Base-by-base conservation (phyloP, 345 rosid genomes). In the Gossypium thurberi region DNA sequence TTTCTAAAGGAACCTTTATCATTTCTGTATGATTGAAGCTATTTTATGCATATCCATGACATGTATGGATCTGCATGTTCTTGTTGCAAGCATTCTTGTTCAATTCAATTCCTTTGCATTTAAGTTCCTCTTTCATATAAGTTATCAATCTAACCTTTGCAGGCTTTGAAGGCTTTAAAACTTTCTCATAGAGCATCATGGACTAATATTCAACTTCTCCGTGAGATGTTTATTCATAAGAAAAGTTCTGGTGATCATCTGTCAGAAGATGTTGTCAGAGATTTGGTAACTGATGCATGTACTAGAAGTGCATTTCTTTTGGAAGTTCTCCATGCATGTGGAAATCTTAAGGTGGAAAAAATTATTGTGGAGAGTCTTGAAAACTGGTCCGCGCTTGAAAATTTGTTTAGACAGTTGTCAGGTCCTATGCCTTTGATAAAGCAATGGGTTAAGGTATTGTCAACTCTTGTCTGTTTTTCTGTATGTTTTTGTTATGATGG, bases 361-460 rank as follows among this genome's bases (percentile, higher is more conserved):
- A 71, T 81, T 63, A 69, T 83, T 70, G 62, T 85, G 37, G 73
- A 68, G 64, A 76, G 84, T 79, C 88, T 94, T 55, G 90, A 85
- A 80, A 82, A 71, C 72, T 94, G 98, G 99, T 83, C 88, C 15
- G 66, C 75, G 74, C 95, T 87, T 82, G 88, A 78, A 75, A 77
- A 73, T 69, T 77, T 82, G 81, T 82, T 86, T 63, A 80, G 65
- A 69, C 69, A 46, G 76, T 67, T 89, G 75, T 85, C 90, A 53
- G 85, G 82, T 85, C 99, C 94, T 23, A 77, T 74, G 75, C 77
- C 88, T 75, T 72, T 92, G 86, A 90, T 94, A 78, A 87, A 88
- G 80, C 91, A 86, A 60, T 94, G 99, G 99, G 96, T 87, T 77
- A 94, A 92, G 99, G 99, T 91, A 86, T 74, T 72, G 48, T 70